Evolutionary conservation across 2,329 filamentous ascomycete genomes (phyloP).

Genomic region (Arthrobotrys sinensis): DNA sequence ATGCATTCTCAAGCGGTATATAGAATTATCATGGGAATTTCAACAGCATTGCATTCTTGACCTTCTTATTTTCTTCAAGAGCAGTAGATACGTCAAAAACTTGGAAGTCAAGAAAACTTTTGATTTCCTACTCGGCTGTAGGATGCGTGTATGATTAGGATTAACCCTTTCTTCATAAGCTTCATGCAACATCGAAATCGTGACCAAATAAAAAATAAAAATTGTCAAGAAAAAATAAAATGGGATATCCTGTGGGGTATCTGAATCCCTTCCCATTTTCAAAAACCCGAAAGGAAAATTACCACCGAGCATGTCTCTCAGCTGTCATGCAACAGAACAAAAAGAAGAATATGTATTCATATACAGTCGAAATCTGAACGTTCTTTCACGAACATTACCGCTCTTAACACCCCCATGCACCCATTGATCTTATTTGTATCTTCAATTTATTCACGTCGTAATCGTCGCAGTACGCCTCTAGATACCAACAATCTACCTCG

Average conservation of each 20-base stretch:
- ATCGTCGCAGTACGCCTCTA: not conserved
- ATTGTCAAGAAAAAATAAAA: not conserved
- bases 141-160: conserved; percentile 25
- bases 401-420: not conserved
- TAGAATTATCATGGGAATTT: conserved; percentile 32
- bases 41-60: not conserved
- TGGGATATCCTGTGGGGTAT: conserved; percentile 8
- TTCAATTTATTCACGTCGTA: not conserved
- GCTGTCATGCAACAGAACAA: not conserved
- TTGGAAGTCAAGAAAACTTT: not conserved
- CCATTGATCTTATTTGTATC: conserved; percentile 1
- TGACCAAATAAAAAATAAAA: not conserved
- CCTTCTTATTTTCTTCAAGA: not conserved
- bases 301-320: not conserved
- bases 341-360: conserved; percentile 22
- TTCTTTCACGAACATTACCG: not conserved
- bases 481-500: conserved; percentile 8
- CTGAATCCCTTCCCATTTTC: conserved; percentile 6
- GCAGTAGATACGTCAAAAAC: not conserved
- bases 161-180: conserved; percentile 35
- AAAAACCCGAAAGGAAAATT: conserved; percentile 5
- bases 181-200: conserved; percentile 34
- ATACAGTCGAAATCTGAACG: conserved; percentile 12
- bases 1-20: conserved; percentile 37
- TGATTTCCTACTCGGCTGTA: not conserved